Base-by-base conservation (phyloP, 345 rosid species). In the Euphorbia pulcherrima region DNA sequence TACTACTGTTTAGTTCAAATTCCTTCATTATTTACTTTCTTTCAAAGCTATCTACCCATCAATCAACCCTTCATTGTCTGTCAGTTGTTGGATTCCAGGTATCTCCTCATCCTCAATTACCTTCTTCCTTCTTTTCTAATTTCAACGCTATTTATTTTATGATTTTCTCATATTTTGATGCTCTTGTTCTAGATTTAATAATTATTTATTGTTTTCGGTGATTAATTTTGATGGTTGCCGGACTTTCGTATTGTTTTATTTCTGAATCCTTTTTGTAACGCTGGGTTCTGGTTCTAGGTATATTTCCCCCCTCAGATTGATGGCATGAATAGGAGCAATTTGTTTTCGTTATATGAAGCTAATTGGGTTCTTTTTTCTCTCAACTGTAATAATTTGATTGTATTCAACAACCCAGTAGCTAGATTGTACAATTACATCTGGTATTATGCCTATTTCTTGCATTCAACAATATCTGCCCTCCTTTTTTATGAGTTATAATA, bases 311-410 rank as follows among this genome's bases (percentile, higher is more conserved):
- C n/a, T 40, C 12, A 10, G 9, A 30, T 65, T 35, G 47, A 4
- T 51, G 71, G 6, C 18, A 5, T 50, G 9, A 18, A 27, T 68
- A 2, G 51, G 27, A 67, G 53, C 30, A 55, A 65, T 50, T 65
- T 50, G 10, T 39, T 29, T 51, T n/a, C 11, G 29, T 6, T 20
- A 2, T n/a, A 30, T 17, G 37, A 46, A 55, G 48, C n/a, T 1
- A n/a, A 39, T 9, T 37, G 39, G 21, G 13, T 57, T 7, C 40
- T 57, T 18, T n/a, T n/a, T 29, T 17, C 13, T 16, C 14, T 58
- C 33, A 28, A 30, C 27, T 56, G 37, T 12, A 28, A 27, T n/a
- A 27, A 68, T 56, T 68, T 59, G 13, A 50, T 30, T 47, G 35
- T 14, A 6, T 40, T 20, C 17, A 20, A 13, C 29, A 54, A 68